Percentiles rank a stretch among this genome's conserved stretches.
These are phyloP conservation scores for Lyophyllum semitale DNA, from an alignment of 768 basidiomycete species.

Conservation along the genomic window DNA sequence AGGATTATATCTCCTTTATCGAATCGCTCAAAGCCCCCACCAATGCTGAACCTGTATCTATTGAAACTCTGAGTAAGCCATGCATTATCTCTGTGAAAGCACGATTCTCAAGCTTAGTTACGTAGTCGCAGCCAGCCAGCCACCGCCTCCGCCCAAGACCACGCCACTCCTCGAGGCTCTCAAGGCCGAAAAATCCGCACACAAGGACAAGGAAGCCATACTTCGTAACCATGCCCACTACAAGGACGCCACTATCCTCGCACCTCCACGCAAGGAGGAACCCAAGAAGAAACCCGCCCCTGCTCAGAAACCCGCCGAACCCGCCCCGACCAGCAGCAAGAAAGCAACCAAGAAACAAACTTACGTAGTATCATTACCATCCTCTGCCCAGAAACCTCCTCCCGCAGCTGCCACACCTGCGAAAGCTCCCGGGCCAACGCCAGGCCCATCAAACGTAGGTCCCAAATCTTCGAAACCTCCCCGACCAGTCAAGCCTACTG, in stretches of 20 bases:
- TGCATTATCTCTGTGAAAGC: not conserved
- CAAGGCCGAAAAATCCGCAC: constrained; percentile 76
- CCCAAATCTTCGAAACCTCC: constrained; percentile 2
- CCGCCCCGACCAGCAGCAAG: constrained; percentile 1
- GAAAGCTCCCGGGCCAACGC: not conserved
- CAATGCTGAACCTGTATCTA: constrained; percentile 54
- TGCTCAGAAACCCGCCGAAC: not conserved
- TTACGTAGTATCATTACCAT: constrained; percentile 1
- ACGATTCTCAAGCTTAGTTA: not conserved
- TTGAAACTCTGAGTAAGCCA: constrained; percentile 63
- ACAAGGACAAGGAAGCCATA: constrained; percentile 74
- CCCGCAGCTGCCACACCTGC: not conserved
- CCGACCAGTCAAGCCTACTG: constrained; percentile 2
- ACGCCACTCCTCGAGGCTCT: constrained; percentile 94
- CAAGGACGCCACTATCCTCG: constrained; percentile 45
- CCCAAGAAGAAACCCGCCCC: constrained; percentile 7
- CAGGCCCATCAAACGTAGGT: not conserved
- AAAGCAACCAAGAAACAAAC: constrained; percentile 2
- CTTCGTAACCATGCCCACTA: constrained; percentile 74
- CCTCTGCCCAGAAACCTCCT: not conserved
- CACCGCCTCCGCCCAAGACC: constrained; percentile 66
- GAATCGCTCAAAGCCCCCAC: constrained; percentile 62
- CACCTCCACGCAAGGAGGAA: constrained; percentile 29
- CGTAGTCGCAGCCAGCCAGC: constrained; percentile 66
- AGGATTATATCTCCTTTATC: constrained; percentile 82